These are phyloP conservation scores for Botrytis tulipae DNA, from an alignment of 2,329 filamentous ascomycete genomes.

Conservation along the genomic window DNA sequence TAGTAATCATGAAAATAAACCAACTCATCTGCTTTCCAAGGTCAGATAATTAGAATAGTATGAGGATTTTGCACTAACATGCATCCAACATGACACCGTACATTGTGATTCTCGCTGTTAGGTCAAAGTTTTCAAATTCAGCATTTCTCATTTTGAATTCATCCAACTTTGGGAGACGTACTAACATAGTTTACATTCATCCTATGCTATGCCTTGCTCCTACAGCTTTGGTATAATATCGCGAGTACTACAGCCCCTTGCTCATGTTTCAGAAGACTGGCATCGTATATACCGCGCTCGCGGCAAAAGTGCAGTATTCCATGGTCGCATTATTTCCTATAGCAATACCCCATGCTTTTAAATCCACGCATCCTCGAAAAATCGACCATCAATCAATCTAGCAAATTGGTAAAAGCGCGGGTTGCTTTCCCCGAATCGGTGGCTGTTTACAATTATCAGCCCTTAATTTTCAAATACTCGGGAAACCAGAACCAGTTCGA, in stretches of 20 bases:
- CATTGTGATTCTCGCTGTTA: not conserved
- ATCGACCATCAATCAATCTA: too few species aligned
- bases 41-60: not conserved
- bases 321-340: not conserved
- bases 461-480: not conserved
- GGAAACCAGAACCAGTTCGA: not conserved
- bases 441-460: not conserved
- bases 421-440: not conserved
- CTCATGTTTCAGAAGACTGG: not conserved
- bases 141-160: not conserved
- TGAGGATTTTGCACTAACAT: not conserved
- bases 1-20: not conserved
- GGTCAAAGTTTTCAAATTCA: not conserved
- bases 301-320: not conserved
- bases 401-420: too few species aligned
- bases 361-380: too few species aligned
- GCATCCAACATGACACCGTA: not conserved
- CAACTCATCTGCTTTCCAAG: not conserved
- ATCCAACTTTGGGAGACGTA: not conserved
- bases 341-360: not conserved
- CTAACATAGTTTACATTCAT: not conserved
- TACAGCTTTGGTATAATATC: too few species aligned
- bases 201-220: not conserved
- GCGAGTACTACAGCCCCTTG: not conserved
- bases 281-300: not conserved